Conservation (phyloP, 306 rosid species). For the Lupinus albus region DNA sequence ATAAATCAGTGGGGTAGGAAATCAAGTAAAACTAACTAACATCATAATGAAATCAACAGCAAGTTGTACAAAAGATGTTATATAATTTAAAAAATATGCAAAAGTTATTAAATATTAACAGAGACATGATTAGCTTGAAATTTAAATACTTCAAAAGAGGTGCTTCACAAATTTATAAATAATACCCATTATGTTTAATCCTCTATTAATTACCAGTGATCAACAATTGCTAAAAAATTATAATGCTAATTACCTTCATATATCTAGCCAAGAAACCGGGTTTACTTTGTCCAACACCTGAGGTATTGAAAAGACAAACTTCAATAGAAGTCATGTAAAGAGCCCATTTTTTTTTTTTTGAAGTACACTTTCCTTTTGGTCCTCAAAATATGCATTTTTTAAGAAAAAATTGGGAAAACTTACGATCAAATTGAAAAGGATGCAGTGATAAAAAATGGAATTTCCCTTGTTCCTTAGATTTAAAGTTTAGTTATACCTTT, state of each 20-base stretch:
- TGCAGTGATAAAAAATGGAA: constrained; percentile 24
- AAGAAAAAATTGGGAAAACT: constrained; percentile 25
- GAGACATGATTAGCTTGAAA: constrained; percentile 17
- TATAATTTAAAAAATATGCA: constrained; percentile 19
- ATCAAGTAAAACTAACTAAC: constrained; percentile 14
- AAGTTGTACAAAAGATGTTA: constrained; percentile 32
- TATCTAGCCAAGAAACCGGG: constrained; percentile 79
- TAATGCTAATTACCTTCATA: constrained; percentile 73
- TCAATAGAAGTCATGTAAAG: constrained; percentile 38
- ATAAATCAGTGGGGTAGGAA: constrained; percentile 14
- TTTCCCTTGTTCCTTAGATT: constrained; percentile 23
- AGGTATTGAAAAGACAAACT: constrained; percentile 37
- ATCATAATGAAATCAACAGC: constrained; percentile 24
- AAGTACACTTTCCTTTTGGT: constrained; percentile 23
- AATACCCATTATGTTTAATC: constrained; percentile 9
- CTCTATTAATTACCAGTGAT: constrained; percentile 21
- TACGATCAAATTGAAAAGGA: constrained; percentile 9
- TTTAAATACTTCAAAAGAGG: constrained; percentile 17
- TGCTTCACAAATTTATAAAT: constrained; percentile 14
- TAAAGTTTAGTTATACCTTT: constrained; percentile 59
- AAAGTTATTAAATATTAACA: constrained; percentile 18
- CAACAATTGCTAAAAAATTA: not conserved
- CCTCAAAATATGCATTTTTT: not conserved
- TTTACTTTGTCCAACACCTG: constrained; percentile 67
- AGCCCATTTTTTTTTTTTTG: constrained; percentile 24